Evolutionary conservation across 2,329 filamentous ascomycete species (phyloP), one percentile per base, ranked within the genome.

Genomic region (Colletotrichum sp.): DNA sequence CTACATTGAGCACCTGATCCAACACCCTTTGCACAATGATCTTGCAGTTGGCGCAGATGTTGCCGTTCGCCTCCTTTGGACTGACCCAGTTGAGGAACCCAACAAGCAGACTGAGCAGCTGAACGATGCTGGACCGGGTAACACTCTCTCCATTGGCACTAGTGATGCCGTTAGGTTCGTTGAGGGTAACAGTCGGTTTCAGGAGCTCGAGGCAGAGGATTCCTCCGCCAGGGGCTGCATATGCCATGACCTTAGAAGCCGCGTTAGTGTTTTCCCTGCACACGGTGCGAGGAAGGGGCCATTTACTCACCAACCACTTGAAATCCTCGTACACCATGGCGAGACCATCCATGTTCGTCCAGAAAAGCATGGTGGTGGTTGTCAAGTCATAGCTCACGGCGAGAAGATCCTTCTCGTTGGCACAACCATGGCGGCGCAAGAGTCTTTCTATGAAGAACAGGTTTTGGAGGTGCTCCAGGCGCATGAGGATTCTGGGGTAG

Each of bases 401-500:
- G n/a, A 90, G 79, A 15, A 89, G 81, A 16, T 86, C 82, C 1
- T 84, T 84, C 8, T 84, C 81, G 8, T 84, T 83, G 2, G 80
- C 77, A 12, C 84, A 80, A 0, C 85, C 84, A 6, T 82, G 80
- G 16, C 89, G 90, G 36, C 89, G 84, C 15, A 93, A 81, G 0
- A 92, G 85, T 27, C 91, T 85, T 73, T 93, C 89, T 5, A 92
- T 82, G 12, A 93, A 87, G 73, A 93, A 92, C 2, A 90, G 82
- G 43, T 92, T 92, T 55, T 92, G 88, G 1, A 91, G 81, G 48
- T 90, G 87, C 30, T 88, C 86, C 4, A 91, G 83, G 2, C 85
- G 84, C 3, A 90, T 81, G 1, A 91, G 80, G 18, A 89, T 84
- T 3, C 88, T 83, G 6, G 84, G 82, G 66, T 89, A 88, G 1